These are phyloP conservation scores for Gardenia jasminoides DNA, from an alignment of 257 asterid species.

Conservation along the genomic window DNA sequence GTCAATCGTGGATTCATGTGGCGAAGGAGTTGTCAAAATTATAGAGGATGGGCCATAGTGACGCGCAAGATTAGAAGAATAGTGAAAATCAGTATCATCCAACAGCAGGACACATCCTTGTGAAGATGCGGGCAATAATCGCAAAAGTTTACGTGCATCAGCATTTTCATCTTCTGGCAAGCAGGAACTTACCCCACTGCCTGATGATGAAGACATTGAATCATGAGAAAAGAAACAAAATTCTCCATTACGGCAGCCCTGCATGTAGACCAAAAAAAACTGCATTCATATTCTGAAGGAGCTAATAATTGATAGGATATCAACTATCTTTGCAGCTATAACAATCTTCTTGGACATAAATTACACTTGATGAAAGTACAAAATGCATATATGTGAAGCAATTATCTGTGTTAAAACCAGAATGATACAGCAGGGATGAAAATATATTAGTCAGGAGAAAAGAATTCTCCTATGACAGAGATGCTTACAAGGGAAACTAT, in stretches of 20 bases:
- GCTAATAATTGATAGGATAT: neutral
- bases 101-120: slow-evolving; percentile 56
- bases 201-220: slow-evolving; percentile 33
- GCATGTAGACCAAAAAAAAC: slow-evolving; percentile 26
- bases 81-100: slow-evolving; percentile 68
- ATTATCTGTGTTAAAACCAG: neutral
- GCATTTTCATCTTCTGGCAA: slow-evolving; percentile 46
- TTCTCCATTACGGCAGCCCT: slow-evolving; percentile 93
- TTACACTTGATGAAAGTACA: slow-evolving; percentile 2
- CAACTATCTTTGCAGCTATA: neutral
- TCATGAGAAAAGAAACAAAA: slow-evolving; percentile 80
- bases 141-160: slow-evolving; percentile 46
- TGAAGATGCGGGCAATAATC: slow-evolving; percentile 51
- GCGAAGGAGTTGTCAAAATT: slow-evolving; percentile 57
- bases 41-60: slow-evolving; percentile 50
- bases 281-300: neutral
- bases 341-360: neutral
- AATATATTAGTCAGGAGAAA: neutral
- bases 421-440: neutral
- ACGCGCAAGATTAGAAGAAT: slow-evolving; percentile 50
- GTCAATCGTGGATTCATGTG: slow-evolving; percentile 29
- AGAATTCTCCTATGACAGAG: neutral
- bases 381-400: neutral
- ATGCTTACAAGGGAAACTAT: neutral
- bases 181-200: slow-evolving; percentile 39